Conservation (phyloP, 129 eudicot species). For the Pulicaria dysenterica region DNA sequence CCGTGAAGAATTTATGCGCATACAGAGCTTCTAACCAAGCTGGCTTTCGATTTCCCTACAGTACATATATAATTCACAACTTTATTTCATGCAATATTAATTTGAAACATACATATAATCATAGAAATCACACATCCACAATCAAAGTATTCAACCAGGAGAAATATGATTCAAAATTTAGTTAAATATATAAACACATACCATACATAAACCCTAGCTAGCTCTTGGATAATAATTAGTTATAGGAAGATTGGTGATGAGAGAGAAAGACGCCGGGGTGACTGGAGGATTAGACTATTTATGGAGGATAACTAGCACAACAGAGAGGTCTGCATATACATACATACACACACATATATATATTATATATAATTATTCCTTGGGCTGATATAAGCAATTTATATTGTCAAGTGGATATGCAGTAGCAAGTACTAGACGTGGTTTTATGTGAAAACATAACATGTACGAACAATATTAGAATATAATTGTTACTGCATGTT, state of each 20-base stretch:
- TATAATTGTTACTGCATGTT: background rate
- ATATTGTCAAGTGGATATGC: conserved; percentile 39
- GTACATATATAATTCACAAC: conserved; percentile 13
- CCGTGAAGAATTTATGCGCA: conserved; percentile 64
- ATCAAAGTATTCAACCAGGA: background rate
- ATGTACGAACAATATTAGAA: conserved; percentile 10
- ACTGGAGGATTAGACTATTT: conserved; percentile 61
- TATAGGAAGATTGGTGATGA: conserved; percentile 26
- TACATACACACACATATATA: conserved; percentile 25
- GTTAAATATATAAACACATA: conserved; percentile 17
- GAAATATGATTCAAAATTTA: background rate
- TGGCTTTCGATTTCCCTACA: conserved; percentile 73
- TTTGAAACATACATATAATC: too few relatives aligned
- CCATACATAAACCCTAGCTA: conserved; percentile 45
- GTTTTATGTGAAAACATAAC: conserved; percentile 17
- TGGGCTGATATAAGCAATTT: conserved; percentile 39
- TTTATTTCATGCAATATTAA: background rate
- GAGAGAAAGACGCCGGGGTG: conserved; percentile 33
- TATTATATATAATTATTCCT: conserved; percentile 31
- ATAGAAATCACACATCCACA: background rate
- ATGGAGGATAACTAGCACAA: conserved; percentile 49
- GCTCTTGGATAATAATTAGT: conserved; percentile 5
- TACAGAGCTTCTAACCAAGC: conserved; percentile 96
- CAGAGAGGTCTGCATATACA: background rate
- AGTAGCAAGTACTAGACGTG: conserved; percentile 25